phyloP scores from a whole-genome alignment of 2,329 filamentous ascomycete genomes.

The Bisporella sp. region DNA sequence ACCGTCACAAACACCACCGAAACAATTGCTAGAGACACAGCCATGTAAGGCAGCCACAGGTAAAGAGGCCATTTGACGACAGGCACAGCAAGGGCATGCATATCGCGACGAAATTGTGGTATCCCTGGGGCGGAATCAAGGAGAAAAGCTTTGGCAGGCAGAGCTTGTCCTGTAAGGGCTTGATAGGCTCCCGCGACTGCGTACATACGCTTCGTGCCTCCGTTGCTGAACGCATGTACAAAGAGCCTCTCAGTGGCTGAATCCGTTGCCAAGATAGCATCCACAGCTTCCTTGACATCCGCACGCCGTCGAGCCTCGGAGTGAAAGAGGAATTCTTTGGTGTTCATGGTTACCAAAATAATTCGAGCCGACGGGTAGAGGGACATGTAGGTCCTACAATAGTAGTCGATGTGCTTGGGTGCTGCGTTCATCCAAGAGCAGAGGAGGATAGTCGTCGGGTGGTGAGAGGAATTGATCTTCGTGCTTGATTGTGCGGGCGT shows the following conservation, averaged over 20 bases:
- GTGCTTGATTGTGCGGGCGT: slow-evolving; percentile 4
- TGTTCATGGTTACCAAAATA: slow-evolving; percentile 41
- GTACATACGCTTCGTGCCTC: slow-evolving; percentile 36
- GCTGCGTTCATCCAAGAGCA: slow-evolving; percentile 52
- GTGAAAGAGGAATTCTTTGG: slow-evolving; percentile 38
- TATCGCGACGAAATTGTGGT: slow-evolving; percentile 19
- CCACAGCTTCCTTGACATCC: slow-evolving; percentile 27
- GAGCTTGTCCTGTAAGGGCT: slow-evolving; percentile 7
- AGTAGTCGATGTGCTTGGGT: slow-evolving; percentile 49
- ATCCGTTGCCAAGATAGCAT: slow-evolving; percentile 10
- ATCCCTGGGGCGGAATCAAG: slow-evolving; percentile 20
- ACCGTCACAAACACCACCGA: slow-evolving; percentile 14
- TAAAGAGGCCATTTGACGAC: slow-evolving; percentile 9
- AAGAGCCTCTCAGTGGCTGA: slow-evolving; percentile 32
- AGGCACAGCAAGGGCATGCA: slow-evolving; percentile 15
- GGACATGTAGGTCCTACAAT: slow-evolving; percentile 42
- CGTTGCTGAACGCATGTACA: slow-evolving; percentile 51
- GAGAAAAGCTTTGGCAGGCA: slow-evolving; percentile 12
- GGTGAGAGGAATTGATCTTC: neutral
- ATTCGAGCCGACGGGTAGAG: slow-evolving; percentile 45
- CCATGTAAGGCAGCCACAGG: slow-evolving; percentile 13
- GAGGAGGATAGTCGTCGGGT: slow-evolving; percentile 37
- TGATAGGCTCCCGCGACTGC: slow-evolving; percentile 11
- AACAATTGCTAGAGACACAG: slow-evolving; percentile 3
- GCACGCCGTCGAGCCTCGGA: slow-evolving; percentile 14